phyloP scores from a whole-genome alignment of 2,329 filamentous ascomycete genomes.

The Cercospora sp. region DNA sequence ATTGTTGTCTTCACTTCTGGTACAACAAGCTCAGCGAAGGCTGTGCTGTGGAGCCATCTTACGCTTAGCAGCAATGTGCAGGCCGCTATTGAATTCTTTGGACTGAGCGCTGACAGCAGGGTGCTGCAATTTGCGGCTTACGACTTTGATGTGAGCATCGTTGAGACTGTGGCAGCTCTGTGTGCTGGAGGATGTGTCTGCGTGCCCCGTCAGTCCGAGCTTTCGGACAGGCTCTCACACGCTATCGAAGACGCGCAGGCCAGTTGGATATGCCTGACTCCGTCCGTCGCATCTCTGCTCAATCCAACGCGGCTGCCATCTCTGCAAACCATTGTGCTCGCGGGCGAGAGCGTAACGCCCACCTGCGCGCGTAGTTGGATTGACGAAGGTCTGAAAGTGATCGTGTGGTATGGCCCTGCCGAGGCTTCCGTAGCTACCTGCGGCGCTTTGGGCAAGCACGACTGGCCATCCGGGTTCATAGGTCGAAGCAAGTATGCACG shows the following conservation, averaged over 20 bases:
- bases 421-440: constrained; percentile 33
- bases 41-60: constrained; percentile 7
- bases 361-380: neutral
- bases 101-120: neutral
- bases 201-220: constrained; percentile 44
- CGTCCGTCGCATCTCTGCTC: constrained; percentile 54
- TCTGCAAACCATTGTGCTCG: neutral
- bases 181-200: constrained; percentile 22
- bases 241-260: constrained; percentile 31
- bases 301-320: constrained; percentile 45
- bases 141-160: constrained; percentile 25
- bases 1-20: constrained; percentile 11
- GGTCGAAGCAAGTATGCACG: constrained; percentile 20
- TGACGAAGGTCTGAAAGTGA: constrained; percentile 25
- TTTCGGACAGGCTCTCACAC: constrained; percentile 51
- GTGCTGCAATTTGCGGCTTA: constrained; percentile 28
- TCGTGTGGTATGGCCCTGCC: constrained; percentile 46
- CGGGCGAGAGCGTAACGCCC: constrained; percentile 14
- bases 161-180: constrained; percentile 13
- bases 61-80: constrained; percentile 3
- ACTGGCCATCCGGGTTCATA: constrained; percentile 9
- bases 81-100: neutral
- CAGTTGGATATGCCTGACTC: constrained; percentile 55
- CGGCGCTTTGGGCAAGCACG: neutral
- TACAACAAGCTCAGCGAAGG: constrained; percentile 7